A percentile compares a stretch with the other conserved stretches of the same genome.
These are phyloP conservation scores for Pichia phayaonensis DNA, from an alignment of 805 yeast genomes.

Conservation along the genomic window DNA sequence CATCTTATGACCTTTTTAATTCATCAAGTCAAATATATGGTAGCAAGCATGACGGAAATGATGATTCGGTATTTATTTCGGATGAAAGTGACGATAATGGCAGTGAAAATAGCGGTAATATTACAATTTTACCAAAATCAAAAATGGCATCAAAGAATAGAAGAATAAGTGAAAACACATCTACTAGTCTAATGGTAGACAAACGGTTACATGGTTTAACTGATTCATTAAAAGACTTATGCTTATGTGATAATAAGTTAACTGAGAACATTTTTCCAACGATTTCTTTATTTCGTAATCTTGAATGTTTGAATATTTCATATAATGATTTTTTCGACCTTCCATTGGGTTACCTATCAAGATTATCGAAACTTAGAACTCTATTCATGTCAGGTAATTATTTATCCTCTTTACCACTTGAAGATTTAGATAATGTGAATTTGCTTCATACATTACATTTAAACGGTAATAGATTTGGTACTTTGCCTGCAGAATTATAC, in stretches of 20 bases:
- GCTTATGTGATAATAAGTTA: constrained; percentile 77
- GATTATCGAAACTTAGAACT: constrained; percentile 49
- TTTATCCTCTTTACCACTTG: constrained; percentile 72
- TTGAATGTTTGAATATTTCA: constrained; percentile 64
- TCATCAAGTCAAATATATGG: not conserved
- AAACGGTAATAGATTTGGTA: constrained; percentile 78
- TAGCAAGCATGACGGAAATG: not conserved
- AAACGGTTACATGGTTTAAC: constrained; percentile 10
- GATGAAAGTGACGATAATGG: not conserved
- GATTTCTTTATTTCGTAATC: constrained; percentile 48
- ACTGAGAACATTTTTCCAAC: constrained; percentile 69
- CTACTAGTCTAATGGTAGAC: not conserved
- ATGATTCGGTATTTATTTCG: not conserved
- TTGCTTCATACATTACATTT: constrained; percentile 55
- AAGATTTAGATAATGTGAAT: constrained; percentile 61
- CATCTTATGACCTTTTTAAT: constrained; percentile 26
- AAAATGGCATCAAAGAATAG: constrained; percentile 2
- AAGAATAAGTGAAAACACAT: constrained; percentile 12
- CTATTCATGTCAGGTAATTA: constrained; percentile 80
- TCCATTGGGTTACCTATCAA: constrained; percentile 61
- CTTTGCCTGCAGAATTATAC: constrained; percentile 84
- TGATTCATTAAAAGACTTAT: constrained; percentile 41
- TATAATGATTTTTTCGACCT: constrained; percentile 81
- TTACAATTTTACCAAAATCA: not conserved
- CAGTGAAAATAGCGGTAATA: not conserved